Evolutionary conservation across 306 rosid genomes (phyloP).

Genomic region (Bauhinia variegata): DNA sequence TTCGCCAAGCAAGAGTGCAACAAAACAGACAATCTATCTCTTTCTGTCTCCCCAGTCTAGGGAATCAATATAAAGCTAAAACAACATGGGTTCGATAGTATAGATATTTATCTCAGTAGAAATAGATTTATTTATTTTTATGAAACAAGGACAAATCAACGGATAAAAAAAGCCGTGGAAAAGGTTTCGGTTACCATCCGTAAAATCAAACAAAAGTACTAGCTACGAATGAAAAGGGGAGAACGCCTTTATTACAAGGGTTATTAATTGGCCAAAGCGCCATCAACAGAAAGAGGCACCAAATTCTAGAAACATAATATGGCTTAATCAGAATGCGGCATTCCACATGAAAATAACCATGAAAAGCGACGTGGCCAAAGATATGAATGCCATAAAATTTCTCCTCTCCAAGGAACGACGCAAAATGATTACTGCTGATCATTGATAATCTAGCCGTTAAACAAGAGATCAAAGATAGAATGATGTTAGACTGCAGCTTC

Average conservation of each 20-base stretch:
- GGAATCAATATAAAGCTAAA: too few species aligned
- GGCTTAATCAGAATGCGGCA: conserved; percentile 21
- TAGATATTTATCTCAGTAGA: too few species aligned
- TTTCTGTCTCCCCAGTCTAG: too few species aligned
- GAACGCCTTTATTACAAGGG: too few species aligned
- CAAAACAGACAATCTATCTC: too few species aligned
- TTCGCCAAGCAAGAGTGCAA: too few species aligned
- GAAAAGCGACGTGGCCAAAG: conserved; percentile 13
- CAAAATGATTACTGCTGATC: conserved; percentile 26
- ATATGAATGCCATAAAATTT: conserved; percentile 24
- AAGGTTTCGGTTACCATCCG: conserved; percentile 1
- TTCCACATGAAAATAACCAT: not conserved
- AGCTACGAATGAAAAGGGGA: too few species aligned
- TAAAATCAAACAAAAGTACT: not conserved
- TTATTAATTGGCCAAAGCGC: too few species aligned
- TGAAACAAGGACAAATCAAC: too few species aligned
- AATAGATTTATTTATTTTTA: too few species aligned
- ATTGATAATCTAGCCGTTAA: conserved; percentile 26
- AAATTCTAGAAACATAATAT: conserved; percentile 5
- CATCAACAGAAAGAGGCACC: too few species aligned
- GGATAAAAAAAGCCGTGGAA: not conserved
- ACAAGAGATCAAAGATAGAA: conserved; percentile 36
- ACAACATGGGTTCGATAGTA: too few species aligned
- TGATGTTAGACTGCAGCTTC: conserved; percentile 42
- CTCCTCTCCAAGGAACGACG: conserved; percentile 27